These are phyloP conservation scores for Leishmania tarentolae DNA, from an alignment of 208 protist species.

Conservation along the genomic window DNA sequence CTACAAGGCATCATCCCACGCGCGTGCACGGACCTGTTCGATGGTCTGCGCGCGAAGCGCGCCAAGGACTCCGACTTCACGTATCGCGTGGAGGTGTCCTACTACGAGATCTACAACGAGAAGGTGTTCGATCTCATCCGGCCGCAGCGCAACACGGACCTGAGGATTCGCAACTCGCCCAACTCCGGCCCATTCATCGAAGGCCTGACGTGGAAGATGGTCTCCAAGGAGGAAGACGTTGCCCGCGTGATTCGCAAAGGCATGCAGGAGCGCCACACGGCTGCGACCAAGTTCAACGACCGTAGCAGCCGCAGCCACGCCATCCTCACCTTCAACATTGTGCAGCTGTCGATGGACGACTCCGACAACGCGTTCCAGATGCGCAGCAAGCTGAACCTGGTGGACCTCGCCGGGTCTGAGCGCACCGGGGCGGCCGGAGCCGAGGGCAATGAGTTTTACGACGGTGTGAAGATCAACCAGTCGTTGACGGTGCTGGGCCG, in stretches of 20 bases:
- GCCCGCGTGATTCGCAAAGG: conserved; percentile 68
- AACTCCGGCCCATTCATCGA: conserved; percentile 78
- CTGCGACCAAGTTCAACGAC: conserved; percentile 88
- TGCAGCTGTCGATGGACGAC: conserved; percentile 66
- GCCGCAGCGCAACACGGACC: conserved; percentile 41
- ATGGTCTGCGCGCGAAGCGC: conserved; percentile 47
- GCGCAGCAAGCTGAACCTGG: conserved; percentile 89
- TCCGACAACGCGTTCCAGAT: conserved; percentile 48
- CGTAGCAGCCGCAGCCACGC: conserved; percentile 88
- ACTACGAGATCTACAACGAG: conserved; percentile 94
- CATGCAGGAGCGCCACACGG: conserved; percentile 81
- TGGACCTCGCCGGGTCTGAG: conserved; percentile 95
- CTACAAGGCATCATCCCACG: conserved; percentile 87
- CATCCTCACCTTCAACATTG: conserved; percentile 77
- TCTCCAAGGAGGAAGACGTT: conserved; percentile 69
- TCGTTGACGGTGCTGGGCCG: conserved; percentile 91
- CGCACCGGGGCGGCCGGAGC: conserved; percentile 68
- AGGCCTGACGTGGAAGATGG: conserved; percentile 55
- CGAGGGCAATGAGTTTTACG: conserved; percentile 63
- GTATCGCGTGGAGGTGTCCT: conserved; percentile 74
- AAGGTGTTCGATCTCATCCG: conserved; percentile 84
- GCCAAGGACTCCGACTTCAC: conserved; percentile 66
- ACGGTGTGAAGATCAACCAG: conserved; percentile 92
- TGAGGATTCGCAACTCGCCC: conserved; percentile 75
- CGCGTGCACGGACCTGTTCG: conserved; percentile 70